Conservation (phyloP, 352 stramenopile species). For the Phytophthora litchii region DNA sequence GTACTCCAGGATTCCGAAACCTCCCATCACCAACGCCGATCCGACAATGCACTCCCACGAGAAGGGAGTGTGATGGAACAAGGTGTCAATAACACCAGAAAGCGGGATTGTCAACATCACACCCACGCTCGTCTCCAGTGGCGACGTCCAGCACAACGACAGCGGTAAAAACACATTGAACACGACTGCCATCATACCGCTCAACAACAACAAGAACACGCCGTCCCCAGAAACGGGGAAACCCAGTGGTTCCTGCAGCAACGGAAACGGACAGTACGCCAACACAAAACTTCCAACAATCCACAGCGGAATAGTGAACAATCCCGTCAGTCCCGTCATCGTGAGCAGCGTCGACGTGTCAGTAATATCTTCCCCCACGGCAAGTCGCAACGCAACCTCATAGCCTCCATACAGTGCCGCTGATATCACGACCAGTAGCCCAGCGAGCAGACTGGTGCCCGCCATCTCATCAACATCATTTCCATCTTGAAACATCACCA, state of each 20-base stretch:
- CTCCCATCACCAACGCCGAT: conserved; percentile 52
- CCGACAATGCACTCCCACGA: conserved; percentile 52
- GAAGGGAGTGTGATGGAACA: conserved; percentile 49
- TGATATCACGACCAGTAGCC: conserved; percentile 54
- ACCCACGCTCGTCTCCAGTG: conserved; percentile 56
- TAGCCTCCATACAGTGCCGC: conserved; percentile 57
- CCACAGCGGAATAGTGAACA: conserved; percentile 62
- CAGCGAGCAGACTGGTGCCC: conserved; percentile 41
- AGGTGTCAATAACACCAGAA: conserved; percentile 45
- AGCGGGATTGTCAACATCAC: conserved; percentile 69
- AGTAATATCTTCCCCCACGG: conserved; percentile 42
- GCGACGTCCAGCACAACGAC: conserved; percentile 60
- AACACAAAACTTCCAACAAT: conserved; percentile 45
- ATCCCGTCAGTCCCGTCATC: conserved; percentile 49
- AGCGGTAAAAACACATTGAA: conserved; percentile 59
- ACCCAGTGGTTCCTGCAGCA: conserved; percentile 49
- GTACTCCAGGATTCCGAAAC: conserved; percentile 54
- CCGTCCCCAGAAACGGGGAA: conserved; percentile 41
- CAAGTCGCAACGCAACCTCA: conserved; percentile 51
- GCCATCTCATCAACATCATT: conserved; percentile 31
- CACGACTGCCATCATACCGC: conserved; percentile 41
- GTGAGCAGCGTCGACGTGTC: conserved; percentile 57
- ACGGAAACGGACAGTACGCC: conserved; percentile 37
- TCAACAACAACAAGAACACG: conserved; percentile 45
- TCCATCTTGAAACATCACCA: conserved; percentile 50